Evolutionary conservation across 192 early-diverging fungal genomes (phyloP).

Genomic region (Gaertneriomyces semiglobifer): DNA sequence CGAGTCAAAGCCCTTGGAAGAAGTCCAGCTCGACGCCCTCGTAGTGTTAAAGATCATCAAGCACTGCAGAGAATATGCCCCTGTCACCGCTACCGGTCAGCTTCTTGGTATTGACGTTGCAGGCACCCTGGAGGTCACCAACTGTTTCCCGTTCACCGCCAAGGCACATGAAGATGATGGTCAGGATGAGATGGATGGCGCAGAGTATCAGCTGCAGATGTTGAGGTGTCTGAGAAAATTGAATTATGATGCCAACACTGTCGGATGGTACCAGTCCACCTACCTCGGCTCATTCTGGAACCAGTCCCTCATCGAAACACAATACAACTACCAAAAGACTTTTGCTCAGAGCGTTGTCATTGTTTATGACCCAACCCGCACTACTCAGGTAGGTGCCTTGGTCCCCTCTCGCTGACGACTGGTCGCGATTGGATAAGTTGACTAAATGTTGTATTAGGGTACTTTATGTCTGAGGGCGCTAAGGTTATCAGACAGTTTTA

Average conservation of each 20-base stretch:
- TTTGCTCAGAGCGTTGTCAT: slow-evolving; percentile 84
- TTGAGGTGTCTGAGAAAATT: slow-evolving; percentile 87
- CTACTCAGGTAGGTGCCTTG: slow-evolving; percentile 51
- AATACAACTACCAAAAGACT: slow-evolving; percentile 86
- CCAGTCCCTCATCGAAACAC: slow-evolving; percentile 83
- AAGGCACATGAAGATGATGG: slow-evolving; percentile 40
- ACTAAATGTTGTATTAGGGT: slow-evolving; percentile 39
- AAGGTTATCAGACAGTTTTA: slow-evolving; percentile 79
- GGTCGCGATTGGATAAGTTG: not conserved
- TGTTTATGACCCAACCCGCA: slow-evolving; percentile 86
- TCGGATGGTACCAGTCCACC: slow-evolving; percentile 95
- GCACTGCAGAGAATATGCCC: slow-evolving; percentile 74
- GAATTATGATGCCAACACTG: slow-evolving; percentile 94
- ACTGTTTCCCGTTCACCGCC: slow-evolving; percentile 81
- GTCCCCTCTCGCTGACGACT: not conserved
- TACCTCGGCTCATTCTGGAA: slow-evolving; percentile 86
- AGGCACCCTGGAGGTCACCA: slow-evolving; percentile 88
- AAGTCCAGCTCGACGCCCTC: slow-evolving; percentile 47
- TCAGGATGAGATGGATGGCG: slow-evolving; percentile 41
- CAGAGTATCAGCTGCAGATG: slow-evolving; percentile 91
- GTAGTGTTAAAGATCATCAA: slow-evolving; percentile 97
- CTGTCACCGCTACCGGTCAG: slow-evolving; percentile 78
- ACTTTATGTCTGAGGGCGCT: slow-evolving; percentile 84
- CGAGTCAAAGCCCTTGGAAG: slow-evolving; percentile 26
- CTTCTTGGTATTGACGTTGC: slow-evolving; percentile 90